These are phyloP conservation scores for Clitopilus hobsonii DNA, from an alignment of 768 basidiomycete species.

Conservation along the genomic window DNA sequence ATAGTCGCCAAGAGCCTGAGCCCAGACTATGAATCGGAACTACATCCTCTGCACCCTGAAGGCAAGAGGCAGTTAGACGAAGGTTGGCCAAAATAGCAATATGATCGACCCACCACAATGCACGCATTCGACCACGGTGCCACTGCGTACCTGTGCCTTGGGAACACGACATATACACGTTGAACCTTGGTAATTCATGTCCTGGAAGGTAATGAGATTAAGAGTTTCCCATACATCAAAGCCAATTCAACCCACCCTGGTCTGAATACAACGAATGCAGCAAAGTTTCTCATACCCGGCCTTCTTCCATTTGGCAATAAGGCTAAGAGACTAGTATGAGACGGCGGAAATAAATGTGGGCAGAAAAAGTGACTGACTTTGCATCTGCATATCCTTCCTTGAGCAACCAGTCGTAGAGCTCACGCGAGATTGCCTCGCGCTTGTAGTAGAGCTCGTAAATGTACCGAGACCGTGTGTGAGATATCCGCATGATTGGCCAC, in stretches of 20 bases:
- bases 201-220: conserved; percentile 38
- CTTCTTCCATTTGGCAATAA: conserved; percentile 99
- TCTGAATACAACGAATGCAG: conserved; percentile 95
- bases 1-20: background rate
- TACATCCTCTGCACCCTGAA: conserved; percentile 85
- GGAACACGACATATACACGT: conserved; percentile 98
- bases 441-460: conserved; percentile 99
- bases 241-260: conserved; percentile 50
- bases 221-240: background rate
- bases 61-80: conserved; percentile 8
- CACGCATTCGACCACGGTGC: conserved; percentile 92
- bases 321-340: conserved; percentile 36
- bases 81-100: conserved; percentile 2
- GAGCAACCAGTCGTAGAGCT: conserved; percentile 95
- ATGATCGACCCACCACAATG: conserved; percentile 76
- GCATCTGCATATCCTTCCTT: conserved; percentile 97
- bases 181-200: conserved; percentile 99
- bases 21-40: conserved; percentile 66
- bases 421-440: conserved; percentile 88
- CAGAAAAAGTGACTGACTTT: conserved; percentile 58
- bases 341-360: conserved; percentile 1
- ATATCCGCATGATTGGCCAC: conserved; percentile 98
- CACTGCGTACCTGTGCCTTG: conserved; percentile 85
- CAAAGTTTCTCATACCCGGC: conserved; percentile 97
- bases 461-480: conserved; percentile 92